phyloP scores from a whole-genome alignment of 2,329 filamentous ascomycete species.

The Penicillium sclerotigenum region DNA sequence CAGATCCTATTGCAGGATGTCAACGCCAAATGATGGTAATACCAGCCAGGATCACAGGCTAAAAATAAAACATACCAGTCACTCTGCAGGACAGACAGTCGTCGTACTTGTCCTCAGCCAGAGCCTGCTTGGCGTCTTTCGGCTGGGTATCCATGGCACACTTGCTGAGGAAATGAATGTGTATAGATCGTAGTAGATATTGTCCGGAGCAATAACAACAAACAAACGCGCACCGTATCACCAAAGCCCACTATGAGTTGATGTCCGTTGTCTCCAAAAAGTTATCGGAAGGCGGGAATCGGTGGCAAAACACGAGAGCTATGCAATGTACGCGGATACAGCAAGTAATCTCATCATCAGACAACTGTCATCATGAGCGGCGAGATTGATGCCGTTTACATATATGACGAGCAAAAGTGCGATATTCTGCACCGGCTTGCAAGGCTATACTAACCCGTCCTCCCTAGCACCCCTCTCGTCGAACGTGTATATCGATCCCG shows the following conservation, averaged over 20 bases:
- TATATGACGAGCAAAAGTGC: conserved; percentile 94
- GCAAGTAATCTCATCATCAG: conserved; percentile 10
- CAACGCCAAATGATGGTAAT: conserved; percentile 1
- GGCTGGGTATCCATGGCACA: conserved; percentile 53
- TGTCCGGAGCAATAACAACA: background rate
- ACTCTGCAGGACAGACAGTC: conserved; percentile 70
- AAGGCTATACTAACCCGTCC: conserved; percentile 15
- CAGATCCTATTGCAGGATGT: conserved; percentile 56
- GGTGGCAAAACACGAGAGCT: conserved; percentile 33
- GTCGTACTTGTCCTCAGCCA: conserved; percentile 44
- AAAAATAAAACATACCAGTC: conserved; percentile 53
- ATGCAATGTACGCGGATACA: conserved; percentile 17
- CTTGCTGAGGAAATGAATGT: conserved; percentile 43
- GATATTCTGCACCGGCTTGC: conserved; percentile 22
- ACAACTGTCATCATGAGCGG: conserved; percentile 64
- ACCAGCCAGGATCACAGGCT: background rate
- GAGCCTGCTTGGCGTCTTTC: conserved; percentile 60
- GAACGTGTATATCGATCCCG: conserved; percentile 84
- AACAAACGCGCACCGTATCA: background rate
- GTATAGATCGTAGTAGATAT: conserved; percentile 22
- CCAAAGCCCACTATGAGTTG: background rate
- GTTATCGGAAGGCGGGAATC: conserved; percentile 27
- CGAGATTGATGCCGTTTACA: conserved; percentile 91
- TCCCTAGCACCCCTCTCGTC: conserved; percentile 73
- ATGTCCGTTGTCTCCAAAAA: conserved; percentile 8